phyloP scores from a whole-genome alignment of 768 basidiomycete species.

The Auriscalpium orientale region DNA sequence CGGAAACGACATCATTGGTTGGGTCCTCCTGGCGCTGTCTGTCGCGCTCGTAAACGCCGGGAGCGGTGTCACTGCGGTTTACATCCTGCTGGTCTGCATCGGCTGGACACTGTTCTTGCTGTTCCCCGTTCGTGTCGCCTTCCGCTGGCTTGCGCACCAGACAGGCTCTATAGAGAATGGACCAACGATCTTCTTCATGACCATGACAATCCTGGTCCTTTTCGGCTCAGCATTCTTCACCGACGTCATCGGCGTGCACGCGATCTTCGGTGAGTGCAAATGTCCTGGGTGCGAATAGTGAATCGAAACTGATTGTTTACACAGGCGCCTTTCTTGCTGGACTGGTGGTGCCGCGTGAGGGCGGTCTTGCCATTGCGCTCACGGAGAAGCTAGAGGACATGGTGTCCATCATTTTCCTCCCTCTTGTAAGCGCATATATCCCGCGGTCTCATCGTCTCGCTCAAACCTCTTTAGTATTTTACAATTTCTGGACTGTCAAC shows the following conservation, averaged over 20 bases:
- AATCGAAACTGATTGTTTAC: neutral
- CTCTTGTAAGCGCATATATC: conserved; percentile 45
- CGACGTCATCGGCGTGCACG: conserved; percentile 85
- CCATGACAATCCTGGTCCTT: conserved; percentile 65
- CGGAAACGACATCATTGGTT: conserved; percentile 69
- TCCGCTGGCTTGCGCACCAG: conserved; percentile 65
- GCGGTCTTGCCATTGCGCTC: conserved; percentile 78
- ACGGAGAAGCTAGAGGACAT: conserved; percentile 97
- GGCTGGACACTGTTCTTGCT: conserved; percentile 77
- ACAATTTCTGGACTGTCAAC: conserved; percentile 88
- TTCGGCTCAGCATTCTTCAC: conserved; percentile 91
- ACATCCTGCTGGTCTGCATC: conserved; percentile 71
- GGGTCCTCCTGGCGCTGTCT: conserved; percentile 83
- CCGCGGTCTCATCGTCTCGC: neutral
- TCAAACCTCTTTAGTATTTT: conserved; percentile 59
- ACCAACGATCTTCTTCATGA: conserved; percentile 88
- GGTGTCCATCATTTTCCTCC: conserved; percentile 83
- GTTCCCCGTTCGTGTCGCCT: conserved; percentile 50
- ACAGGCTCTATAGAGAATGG: conserved; percentile 79
- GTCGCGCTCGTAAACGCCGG: conserved; percentile 90
- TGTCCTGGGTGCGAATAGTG: neutral
- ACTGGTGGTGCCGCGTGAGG: conserved; percentile 78
- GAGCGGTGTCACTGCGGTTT: conserved; percentile 76
- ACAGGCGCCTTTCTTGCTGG: conserved; percentile 77
- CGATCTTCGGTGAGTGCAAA: conserved; percentile 65